Evolutionary conservation across 768 basidiomycete genomes (phyloP), one percentile per base, ranked within the genome.

Genomic region (Amanita inopinata): DNA sequence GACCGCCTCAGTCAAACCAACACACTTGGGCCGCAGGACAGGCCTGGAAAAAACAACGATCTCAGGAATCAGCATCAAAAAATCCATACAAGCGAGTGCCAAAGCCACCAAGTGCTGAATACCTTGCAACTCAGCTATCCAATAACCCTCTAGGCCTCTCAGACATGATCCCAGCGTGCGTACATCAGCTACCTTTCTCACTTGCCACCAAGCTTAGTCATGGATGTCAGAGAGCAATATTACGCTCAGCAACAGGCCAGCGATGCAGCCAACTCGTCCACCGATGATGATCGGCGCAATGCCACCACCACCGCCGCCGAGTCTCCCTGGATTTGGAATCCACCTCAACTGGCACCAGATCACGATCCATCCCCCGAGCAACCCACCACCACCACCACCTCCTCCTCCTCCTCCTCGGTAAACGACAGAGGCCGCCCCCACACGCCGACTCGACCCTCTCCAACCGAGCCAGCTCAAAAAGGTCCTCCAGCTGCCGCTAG

Each of bases 241-340:
- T 45, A 45, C 18, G 43, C 43, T 31, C 37, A 57, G 8, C 56
- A 57, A 17, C 52, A 58, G 23, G 55, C 48, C 19, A 61, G 61
- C 8, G 53, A 51, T 23, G 53, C 54, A 34, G 61, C 64, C 14
- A 61, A 61, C 12, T 61, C 59, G 11, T 61, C 27, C 27, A 28
- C 27, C 7, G 27, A 28, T 11, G 41, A 35, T 15, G 17, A 2
- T 17, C 33, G 24, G 19, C 22, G 33, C 2, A 19, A 9, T 23
- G 9, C 14, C n/a, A n/a, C 27, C 23, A n/a, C n/a, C n/a, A 14
- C 22, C 5, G 22, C 20, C 5, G 45, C 37, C 4, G 64, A 70
- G 10, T 84, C 83, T 0, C 83, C 83, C 5, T 86, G 83, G 83
- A 69, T 83, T 43, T 86, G 83, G 83, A 77, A 70, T 57, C 74